phyloP scores from a whole-genome alignment of 768 basidiomycete species.

The Cystofilobasidium ferigula region DNA sequence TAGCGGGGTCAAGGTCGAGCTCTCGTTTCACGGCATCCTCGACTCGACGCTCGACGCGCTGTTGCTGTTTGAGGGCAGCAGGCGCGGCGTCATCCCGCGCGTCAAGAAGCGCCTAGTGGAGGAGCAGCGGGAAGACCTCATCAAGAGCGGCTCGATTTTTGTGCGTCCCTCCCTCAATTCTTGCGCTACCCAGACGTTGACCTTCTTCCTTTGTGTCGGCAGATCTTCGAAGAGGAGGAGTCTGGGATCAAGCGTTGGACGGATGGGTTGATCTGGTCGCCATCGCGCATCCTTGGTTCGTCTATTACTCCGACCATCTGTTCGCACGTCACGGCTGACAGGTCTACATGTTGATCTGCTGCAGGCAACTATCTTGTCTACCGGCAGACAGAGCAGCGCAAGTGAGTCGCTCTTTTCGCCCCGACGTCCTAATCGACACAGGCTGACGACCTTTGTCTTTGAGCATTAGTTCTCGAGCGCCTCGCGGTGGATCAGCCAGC shows the following conservation, averaged over 20 bases:
- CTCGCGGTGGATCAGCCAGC: not conserved
- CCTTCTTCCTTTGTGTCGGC: not conserved
- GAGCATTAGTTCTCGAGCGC: not conserved
- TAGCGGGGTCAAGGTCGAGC: not conserved
- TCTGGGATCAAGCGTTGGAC: conserved; percentile 33
- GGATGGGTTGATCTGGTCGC: conserved; percentile 22
- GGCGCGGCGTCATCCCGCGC: conserved; percentile 71
- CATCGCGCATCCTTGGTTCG: conserved; percentile 14
- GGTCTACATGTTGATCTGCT: too few species aligned
- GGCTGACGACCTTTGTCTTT: not conserved
- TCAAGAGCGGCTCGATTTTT: conserved; percentile 20
- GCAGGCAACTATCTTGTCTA: conserved; percentile 11
- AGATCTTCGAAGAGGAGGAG: conserved; percentile 25
- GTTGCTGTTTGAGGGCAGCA: conserved; percentile 90
- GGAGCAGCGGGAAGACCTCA: conserved; percentile 10
- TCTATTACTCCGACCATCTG: not conserved
- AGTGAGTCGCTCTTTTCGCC: not conserved
- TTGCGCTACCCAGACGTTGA: too few species aligned
- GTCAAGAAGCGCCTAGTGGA: conserved; percentile 15
- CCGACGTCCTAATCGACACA: not conserved
- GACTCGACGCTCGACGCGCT: conserved; percentile 89
- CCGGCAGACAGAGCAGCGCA: conserved; percentile 8
- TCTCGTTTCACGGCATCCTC: conserved; percentile 52
- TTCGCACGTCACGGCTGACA: not conserved
- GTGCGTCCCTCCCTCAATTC: conserved; percentile 1